phyloP scores from a whole-genome alignment of 805 yeast species.

The Soucietia sequanensis region DNA sequence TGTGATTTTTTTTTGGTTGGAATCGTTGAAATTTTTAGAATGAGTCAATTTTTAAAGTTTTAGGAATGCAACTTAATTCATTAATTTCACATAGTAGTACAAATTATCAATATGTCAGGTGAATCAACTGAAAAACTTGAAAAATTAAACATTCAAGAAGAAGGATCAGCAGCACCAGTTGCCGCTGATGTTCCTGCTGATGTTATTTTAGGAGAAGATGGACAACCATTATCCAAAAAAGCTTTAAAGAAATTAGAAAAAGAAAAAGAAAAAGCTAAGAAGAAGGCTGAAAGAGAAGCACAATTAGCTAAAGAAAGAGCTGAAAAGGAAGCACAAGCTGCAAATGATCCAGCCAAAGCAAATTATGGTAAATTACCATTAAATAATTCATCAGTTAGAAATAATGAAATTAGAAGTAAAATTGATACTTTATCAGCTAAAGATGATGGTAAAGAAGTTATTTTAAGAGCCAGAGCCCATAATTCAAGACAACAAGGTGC shows the following conservation, averaged over 20 bases:
- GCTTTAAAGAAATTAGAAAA: constrained; percentile 94
- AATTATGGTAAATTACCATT: constrained; percentile 89
- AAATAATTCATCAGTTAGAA: constrained; percentile 70
- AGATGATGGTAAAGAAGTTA: constrained; percentile 71
- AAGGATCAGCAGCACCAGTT: constrained; percentile 6
- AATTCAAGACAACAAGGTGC: constrained; percentile 95
- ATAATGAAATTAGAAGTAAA: constrained; percentile 62
- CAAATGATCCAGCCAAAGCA: constrained; percentile 81
- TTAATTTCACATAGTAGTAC: too few relatives aligned
- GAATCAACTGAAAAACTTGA: constrained; percentile 24
- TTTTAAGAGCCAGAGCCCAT: constrained; percentile 93
- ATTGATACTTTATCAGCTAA: constrained; percentile 57
- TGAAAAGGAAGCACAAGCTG: constrained; percentile 63
- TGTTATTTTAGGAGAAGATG: constrained; percentile 60
- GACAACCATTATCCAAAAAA: constrained; percentile 87
- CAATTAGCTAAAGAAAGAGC: constrained; percentile 85
- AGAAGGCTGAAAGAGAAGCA: constrained; percentile 91
- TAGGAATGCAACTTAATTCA: too few relatives aligned
- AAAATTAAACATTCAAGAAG: constrained; percentile 18
- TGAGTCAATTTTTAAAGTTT: too few relatives aligned
- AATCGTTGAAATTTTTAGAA: too few relatives aligned
- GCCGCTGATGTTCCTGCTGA: constrained; percentile 15
- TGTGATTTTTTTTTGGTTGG: too few relatives aligned
- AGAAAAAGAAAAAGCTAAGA: constrained; percentile 86
- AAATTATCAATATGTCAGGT: too few relatives aligned